Evolutionary conservation across 257 asterid species (phyloP).

Genomic region (Fraxinus cuspidata): DNA sequence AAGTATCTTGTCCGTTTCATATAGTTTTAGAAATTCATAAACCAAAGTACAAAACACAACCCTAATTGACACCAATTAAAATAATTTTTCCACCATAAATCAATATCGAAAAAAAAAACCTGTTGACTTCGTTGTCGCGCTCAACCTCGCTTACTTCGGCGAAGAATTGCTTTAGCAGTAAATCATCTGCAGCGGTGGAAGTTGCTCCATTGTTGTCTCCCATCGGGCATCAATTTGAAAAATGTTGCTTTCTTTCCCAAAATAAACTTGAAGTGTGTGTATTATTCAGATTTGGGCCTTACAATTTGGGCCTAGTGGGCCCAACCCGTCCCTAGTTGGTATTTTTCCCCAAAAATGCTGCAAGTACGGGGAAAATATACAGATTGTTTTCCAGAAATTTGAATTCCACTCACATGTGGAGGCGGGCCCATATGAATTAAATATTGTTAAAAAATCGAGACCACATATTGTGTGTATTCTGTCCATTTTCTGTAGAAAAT

Average conservation of each 20-base stretch:
- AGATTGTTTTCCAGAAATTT: no score
- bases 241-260: neutral
- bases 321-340: neutral
- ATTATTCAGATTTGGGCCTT: neutral
- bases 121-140: slow-evolving; percentile 89
- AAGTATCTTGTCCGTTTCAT: neutral
- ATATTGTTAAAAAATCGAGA: no score
- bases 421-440: no score
- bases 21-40: neutral
- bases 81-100: slow-evolving; percentile 14
- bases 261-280: neutral
- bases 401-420: no score
- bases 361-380: no score
- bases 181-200: slow-evolving; percentile 57
- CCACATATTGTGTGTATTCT: no score
- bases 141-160: slow-evolving; percentile 98
- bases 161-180: slow-evolving; percentile 74
- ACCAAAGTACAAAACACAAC: slow-evolving; percentile 11
- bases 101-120: slow-evolving; percentile 41
- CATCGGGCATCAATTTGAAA: slow-evolving; percentile 39
- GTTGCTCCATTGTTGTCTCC: slow-evolving; percentile 55
- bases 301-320: neutral
- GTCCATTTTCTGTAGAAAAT: no score
- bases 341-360: no score
- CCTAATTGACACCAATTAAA: slow-evolving; percentile 9